A percentile compares a stretch with the other conserved stretches of the same genome.
These are phyloP conservation scores for Colletotrichum sp. DNA, from an alignment of 2,329 filamentous ascomycete genomes.

Conservation along the genomic window DNA sequence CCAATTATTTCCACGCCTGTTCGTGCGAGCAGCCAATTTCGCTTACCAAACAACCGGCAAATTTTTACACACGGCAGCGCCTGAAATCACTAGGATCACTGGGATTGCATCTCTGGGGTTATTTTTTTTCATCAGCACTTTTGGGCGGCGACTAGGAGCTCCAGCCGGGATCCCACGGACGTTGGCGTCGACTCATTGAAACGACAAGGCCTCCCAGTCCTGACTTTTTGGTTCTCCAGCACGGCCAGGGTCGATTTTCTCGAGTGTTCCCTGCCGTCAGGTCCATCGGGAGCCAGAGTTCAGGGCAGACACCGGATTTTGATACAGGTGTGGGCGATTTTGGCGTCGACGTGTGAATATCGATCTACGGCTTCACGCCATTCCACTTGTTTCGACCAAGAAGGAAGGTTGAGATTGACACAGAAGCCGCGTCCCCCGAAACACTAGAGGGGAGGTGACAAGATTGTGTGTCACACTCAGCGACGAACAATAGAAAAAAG, in stretches of 20 bases:
- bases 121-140: not conserved
- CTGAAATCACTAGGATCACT: not conserved
- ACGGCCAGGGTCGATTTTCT: not conserved
- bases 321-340: slow-evolving; percentile 4
- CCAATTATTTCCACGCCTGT: slow-evolving; percentile 1
- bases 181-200: slow-evolving; percentile 14
- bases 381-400: not conserved
- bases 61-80: slow-evolving; percentile 15
- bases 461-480: not conserved
- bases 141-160: slow-evolving; percentile 13
- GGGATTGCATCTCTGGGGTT: not conserved
- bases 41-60: slow-evolving; percentile 12
- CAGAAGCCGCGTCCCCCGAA: not conserved
- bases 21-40: slow-evolving; percentile 17
- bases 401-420: not conserved
- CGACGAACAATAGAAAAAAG: slow-evolving; percentile 7
- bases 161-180: slow-evolving; percentile 14
- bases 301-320: slow-evolving; percentile 1
- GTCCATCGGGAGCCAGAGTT: not conserved
- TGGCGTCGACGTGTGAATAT: not conserved
- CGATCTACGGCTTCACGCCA: not conserved
- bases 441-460: not conserved
- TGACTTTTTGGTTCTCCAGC: not conserved
- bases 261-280: not conserved
- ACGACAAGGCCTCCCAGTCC: slow-evolving; percentile 13